Conservation (phyloP, 345 rosid genomes). For the Luvunga scandens region DNA sequence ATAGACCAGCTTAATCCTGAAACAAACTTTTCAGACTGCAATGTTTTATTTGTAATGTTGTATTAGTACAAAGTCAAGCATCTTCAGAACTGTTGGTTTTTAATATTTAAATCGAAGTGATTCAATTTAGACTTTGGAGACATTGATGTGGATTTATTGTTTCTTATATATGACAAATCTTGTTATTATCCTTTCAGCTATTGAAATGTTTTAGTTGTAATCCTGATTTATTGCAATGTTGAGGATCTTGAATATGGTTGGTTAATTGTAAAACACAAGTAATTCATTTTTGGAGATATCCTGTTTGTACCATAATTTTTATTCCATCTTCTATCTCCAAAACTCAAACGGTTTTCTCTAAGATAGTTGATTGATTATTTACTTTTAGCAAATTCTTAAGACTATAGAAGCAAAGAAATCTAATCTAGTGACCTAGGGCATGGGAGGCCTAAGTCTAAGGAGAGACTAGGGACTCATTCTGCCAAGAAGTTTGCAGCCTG, state of each 20-base stretch:
- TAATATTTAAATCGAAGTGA: not conserved
- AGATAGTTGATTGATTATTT: not conserved
- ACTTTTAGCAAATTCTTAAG: not conserved
- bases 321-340: not conserved
- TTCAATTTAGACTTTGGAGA: not conserved
- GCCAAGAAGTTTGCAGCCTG: not conserved
- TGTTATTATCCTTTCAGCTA: not conserved
- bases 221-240: not conserved
- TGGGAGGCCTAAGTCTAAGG: not conserved
- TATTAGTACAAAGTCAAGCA: not conserved
- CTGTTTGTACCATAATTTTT: not conserved
- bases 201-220: not conserved
- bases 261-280: not conserved
- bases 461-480: not conserved
- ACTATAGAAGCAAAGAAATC: not conserved
- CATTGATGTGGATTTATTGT: not conserved
- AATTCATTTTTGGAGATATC: not conserved
- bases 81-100: not conserved
- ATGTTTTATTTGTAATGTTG: not conserved
- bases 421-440: not conserved
- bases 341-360: not conserved
- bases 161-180: not conserved
- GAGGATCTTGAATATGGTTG: not conserved
- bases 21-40: not conserved
- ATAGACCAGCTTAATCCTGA: not conserved